Evolutionary conservation across 106 monocot genomes (phyloP).

Genomic region (Dendrobium chrysotoxum): DNA sequence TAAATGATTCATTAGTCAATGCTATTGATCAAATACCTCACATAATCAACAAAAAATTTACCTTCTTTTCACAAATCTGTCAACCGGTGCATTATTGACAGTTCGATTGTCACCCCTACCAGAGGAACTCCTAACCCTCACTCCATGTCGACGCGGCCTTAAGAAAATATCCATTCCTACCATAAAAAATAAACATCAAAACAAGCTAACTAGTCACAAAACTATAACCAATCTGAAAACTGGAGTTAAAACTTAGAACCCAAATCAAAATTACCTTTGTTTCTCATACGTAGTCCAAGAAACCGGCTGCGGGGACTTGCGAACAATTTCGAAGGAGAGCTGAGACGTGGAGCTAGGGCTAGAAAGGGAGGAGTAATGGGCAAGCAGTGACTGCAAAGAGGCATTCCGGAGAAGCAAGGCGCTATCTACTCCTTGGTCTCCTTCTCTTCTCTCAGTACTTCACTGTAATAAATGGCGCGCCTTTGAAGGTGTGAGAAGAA

Average conservation of each 20-base stretch:
- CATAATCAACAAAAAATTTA: background rate
- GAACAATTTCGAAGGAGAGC: background rate
- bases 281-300: background rate
- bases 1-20: background rate
- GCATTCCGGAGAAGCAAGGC: constrained; percentile 13
- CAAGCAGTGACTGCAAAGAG: background rate
- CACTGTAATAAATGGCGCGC: background rate
- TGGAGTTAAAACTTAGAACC: background rate
- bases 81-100: constrained; percentile 11
- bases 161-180: constrained; percentile 3
- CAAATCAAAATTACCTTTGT: background rate
- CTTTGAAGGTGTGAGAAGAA: background rate
- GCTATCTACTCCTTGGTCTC: background rate
- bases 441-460: background rate
- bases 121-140: background rate
- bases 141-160: constrained; percentile 6
- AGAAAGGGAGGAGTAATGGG: constrained; percentile 12
- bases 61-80: constrained; percentile 38
- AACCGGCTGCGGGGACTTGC: background rate
- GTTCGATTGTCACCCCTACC: constrained; percentile 11
- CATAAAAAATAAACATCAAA: background rate
- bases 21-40: background rate
- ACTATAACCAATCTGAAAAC: background rate
- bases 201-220: background rate
- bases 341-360: constrained; percentile 12